Evolutionary conservation across 2,329 filamentous ascomycete species (phyloP).

Genomic region (Ophiostoma tasmaniense): DNA sequence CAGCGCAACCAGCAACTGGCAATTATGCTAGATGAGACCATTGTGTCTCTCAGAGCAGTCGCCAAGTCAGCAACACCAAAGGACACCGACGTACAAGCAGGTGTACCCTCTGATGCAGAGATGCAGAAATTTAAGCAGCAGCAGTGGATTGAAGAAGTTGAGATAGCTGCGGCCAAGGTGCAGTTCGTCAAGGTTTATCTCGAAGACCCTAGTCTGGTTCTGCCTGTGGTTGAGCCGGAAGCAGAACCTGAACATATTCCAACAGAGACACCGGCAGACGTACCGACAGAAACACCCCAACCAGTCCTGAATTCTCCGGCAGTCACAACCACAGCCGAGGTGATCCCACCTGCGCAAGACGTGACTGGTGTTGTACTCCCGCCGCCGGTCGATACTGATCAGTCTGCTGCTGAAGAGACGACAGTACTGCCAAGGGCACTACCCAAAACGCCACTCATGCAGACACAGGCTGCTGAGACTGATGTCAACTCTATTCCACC

Average conservation of each 20-base stretch:
- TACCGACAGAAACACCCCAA: not conserved
- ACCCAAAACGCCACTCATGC: conserved; percentile 7
- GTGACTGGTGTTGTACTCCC: not conserved
- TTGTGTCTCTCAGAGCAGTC: conserved; percentile 53
- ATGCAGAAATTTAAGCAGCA: conserved; percentile 26
- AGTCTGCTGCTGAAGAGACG: not conserved
- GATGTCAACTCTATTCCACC: not conserved
- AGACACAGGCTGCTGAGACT: not conserved
- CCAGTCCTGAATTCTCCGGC: not conserved
- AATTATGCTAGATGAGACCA: conserved; percentile 57
- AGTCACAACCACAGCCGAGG: not conserved
- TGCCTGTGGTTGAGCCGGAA: conserved; percentile 24
- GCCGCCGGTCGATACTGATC: not conserved
- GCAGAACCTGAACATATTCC: not conserved
- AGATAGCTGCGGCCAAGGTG: conserved; percentile 52
- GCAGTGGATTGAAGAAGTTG: conserved; percentile 45
- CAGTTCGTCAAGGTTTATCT: conserved; percentile 57
- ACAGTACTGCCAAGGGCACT: not conserved
- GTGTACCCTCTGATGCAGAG: not conserved
- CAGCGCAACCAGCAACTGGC: conserved; percentile 58
- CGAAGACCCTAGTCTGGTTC: conserved; percentile 39
- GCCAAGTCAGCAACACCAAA: conserved; percentile 34
- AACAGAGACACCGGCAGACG: no score
- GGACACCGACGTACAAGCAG: not conserved
- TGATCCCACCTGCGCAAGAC: not conserved